Percentiles rank a stretch among this genome's conserved stretches.
Conservation (phyloP, 768 basidiomycete genomes). For the Ephemerocybe angulata region DNA sequence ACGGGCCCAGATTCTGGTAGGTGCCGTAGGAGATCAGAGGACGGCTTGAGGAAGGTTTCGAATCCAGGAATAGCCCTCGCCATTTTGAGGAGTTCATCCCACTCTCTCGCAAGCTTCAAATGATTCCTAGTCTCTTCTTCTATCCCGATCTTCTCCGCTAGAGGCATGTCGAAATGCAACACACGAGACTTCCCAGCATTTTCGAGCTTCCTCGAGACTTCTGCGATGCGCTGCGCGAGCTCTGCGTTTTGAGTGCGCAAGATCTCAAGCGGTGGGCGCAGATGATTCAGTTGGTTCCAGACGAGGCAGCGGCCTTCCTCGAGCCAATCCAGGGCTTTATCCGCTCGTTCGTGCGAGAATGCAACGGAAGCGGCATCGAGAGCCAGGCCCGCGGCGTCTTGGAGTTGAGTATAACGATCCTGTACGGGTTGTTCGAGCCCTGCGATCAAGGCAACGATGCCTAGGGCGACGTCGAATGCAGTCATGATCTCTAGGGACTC, state of each 20-base stretch:
- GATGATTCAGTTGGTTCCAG: constrained; percentile 14
- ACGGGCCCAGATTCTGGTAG: constrained; percentile 2
- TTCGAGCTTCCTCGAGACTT: constrained; percentile 13
- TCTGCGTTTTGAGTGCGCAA: constrained; percentile 6
- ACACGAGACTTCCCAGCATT: constrained; percentile 1
- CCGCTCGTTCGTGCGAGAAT: constrained; percentile 14
- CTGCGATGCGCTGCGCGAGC: constrained; percentile 11
- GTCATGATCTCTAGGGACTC: neutral
- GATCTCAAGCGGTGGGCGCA: constrained; percentile 13
- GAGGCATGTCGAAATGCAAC: neutral
- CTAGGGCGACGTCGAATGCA: neutral
- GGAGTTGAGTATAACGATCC: neutral
- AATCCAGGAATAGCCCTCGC: constrained; percentile 14
- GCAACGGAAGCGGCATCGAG: constrained; percentile 24
- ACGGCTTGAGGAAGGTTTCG: constrained; percentile 20
- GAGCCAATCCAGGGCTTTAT: constrained; percentile 31
- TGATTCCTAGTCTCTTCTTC: neutral
- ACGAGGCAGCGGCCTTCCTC: constrained; percentile 21
- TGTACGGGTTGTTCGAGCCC: constrained; percentile 7
- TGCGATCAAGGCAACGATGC: neutral
- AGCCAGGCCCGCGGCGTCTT: neutral
- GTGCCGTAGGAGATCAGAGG: neutral
- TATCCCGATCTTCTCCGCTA: neutral
- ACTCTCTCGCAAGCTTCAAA: neutral
- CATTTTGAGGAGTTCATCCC: neutral